Evolutionary conservation across 2,329 filamentous ascomycete genomes (phyloP).

Genomic region (Zasmidium angulare): DNA sequence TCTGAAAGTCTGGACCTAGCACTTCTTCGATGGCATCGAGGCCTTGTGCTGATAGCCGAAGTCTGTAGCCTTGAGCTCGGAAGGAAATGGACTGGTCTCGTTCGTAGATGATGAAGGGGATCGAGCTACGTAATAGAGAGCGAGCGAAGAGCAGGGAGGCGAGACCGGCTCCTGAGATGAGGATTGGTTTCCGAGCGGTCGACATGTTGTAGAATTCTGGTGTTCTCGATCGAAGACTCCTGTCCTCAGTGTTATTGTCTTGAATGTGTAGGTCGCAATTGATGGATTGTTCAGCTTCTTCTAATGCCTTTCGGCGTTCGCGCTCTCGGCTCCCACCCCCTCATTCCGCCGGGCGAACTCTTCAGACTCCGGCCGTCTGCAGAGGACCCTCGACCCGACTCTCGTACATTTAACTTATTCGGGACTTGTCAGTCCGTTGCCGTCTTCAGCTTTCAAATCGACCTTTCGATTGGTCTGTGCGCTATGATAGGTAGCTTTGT

Average conservation of each 20-base stretch:
- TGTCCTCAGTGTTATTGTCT: not conserved
- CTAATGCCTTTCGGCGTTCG: not conserved
- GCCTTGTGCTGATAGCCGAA: constrained; percentile 58
- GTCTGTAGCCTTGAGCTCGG: constrained; percentile 62
- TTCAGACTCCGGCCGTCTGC: too few relatives aligned
- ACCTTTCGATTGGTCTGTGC: too few relatives aligned
- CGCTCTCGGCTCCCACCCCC: not conserved
- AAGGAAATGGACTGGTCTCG: constrained; percentile 52
- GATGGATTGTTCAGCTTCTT: not conserved
- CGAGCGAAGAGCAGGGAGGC: constrained; percentile 41
- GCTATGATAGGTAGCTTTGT: too few relatives aligned
- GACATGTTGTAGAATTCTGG: not conserved
- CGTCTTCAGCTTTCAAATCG: too few relatives aligned
- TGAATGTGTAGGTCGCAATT: not conserved
- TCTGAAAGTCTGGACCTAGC: constrained; percentile 40
- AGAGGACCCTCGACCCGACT: too few relatives aligned
- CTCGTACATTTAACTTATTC: too few relatives aligned
- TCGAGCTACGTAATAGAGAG: constrained; percentile 35
- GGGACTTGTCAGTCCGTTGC: too few relatives aligned
- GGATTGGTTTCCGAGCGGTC: constrained; percentile 37
- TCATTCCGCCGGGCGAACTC: not conserved
- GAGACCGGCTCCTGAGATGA: constrained; percentile 44
- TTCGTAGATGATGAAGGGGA: constrained; percentile 44
- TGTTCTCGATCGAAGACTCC: too few relatives aligned
- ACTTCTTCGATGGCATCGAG: constrained; percentile 62